Percentiles rank a stretch among this genome's conserved stretches.
Conservation (phyloP, 116 monocot genomes). For the Dioscorea cayenensis region DNA sequence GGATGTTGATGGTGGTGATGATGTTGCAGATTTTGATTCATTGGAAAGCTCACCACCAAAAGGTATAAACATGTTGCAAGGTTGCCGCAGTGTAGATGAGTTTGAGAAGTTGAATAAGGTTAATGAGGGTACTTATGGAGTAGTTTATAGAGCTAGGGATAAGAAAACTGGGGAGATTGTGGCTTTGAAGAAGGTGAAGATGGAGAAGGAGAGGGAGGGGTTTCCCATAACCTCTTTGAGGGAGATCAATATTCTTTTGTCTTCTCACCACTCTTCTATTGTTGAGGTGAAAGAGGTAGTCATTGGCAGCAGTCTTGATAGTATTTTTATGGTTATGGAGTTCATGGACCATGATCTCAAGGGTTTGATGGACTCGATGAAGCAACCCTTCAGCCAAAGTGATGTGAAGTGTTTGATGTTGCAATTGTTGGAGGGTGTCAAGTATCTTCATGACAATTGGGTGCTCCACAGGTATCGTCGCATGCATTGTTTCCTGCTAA, state of each 20-base stretch:
- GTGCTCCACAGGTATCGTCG: conserved; percentile 74
- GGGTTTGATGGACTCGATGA: conserved; percentile 71
- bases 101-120: conserved; percentile 89
- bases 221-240: conserved; percentile 81
- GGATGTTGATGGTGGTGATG: conserved; percentile 31
- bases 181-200: conserved; percentile 88
- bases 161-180: conserved; percentile 80
- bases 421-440: conserved; percentile 74
- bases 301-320: conserved; percentile 63
- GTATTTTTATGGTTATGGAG: conserved; percentile 94
- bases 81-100: conserved; percentile 85
- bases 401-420: conserved; percentile 93
- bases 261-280: conserved; percentile 77
- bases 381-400: conserved; percentile 79
- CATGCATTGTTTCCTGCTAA: conserved; percentile 9
- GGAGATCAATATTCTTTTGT: conserved; percentile 86
- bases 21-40: conserved; percentile 2
- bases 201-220: conserved; percentile 90
- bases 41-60: conserved; percentile 36
- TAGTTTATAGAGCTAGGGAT: conserved; percentile 88
- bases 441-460: conserved; percentile 90
- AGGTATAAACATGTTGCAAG: conserved; percentile 69
- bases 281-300: conserved; percentile 94
- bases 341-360: conserved; percentile 94
- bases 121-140: conserved; percentile 90